Evolutionary conservation across 2,329 filamentous ascomycete species (phyloP), one percentile per base, ranked within the genome.

Genomic region (Hirsutella thompsonii): DNA sequence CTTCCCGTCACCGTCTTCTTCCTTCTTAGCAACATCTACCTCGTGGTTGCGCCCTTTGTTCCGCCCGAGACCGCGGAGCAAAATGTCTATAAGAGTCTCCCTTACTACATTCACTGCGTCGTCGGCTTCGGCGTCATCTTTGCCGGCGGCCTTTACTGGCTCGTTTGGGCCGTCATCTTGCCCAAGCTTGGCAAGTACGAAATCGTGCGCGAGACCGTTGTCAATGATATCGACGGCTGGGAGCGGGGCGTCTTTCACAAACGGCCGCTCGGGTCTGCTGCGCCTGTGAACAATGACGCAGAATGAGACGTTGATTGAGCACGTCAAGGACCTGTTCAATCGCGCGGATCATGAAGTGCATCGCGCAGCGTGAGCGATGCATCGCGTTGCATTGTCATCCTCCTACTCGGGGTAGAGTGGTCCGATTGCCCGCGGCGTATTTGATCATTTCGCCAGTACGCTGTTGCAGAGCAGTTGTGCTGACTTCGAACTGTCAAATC

Each of bases 221-320:
- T 80, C 8, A 72, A 76, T 45, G 66, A 66, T 0, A 66, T 73
- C 34, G 77, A 81, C 53, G 76, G 78, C 2, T 81, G 78, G 78
- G 75, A 76, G 48, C 62, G 72, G 26, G 74, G 62, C 41, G 64
- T 72, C 2, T 79, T 79, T 50, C 57, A 63, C 2, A 63, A 54
- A 43, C 54, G 62, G 45, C 68, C 71, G 5, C 42, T 53, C 26
- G 46, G 43, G 4, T 26, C 36, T n/a, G 34, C 19, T 26, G 23
- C 23, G 11, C 6, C 23, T 26, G 23, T 6, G 23, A 6, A 6
- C 11, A 6, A 26, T 26, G 23, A 26, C 11, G 23, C 23, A 26
- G 23, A 26, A 26, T 26, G 11, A 26, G 23, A n/a, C n/a, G n/a
- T n/a, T n/a, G n/a, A n/a, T n/a, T n/a, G n/a, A n/a, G n/a, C n/a